These are phyloP conservation scores for Tetrapisispora pingtungensis DNA, from an alignment of 805 yeast species.

Conservation along the genomic window DNA sequence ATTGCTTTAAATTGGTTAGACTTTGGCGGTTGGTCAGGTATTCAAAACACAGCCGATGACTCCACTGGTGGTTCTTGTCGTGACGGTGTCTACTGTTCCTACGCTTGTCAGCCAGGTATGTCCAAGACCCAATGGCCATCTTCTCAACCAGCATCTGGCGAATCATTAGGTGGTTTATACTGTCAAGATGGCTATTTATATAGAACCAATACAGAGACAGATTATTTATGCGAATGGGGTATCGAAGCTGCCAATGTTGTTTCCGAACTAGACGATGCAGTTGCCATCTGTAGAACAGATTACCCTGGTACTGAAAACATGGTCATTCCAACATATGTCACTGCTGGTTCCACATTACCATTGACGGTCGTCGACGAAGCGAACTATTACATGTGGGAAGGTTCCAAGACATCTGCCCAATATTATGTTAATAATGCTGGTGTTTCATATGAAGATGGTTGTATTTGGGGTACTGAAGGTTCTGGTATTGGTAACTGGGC, in stretches of 20 bases:
- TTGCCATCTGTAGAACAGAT: constrained; percentile 95
- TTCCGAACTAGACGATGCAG: constrained; percentile 49
- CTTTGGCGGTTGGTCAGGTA: constrained; percentile 40
- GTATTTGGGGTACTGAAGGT: constrained; percentile 81
- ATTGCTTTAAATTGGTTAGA: constrained; percentile 47
- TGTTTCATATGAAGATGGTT: constrained; percentile 79
- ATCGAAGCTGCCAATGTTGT: constrained; percentile 56
- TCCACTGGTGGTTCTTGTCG: constrained; percentile 44
- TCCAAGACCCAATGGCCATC: constrained; percentile 97
- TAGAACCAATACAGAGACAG: constrained; percentile 58
- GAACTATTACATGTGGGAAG: constrained; percentile 73
- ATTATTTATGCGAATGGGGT: constrained; percentile 85
- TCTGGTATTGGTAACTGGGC: constrained; percentile 95
- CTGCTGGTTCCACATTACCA: constrained; percentile 54
- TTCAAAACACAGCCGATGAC: constrained; percentile 40
- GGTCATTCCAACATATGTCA: constrained; percentile 84
- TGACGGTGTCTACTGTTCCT: constrained; percentile 61
- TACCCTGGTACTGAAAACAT: constrained; percentile 99
- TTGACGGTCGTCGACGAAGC: constrained; percentile 72
- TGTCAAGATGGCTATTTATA: constrained; percentile 80
- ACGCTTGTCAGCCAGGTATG: constrained; percentile 78
- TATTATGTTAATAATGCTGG: constrained; percentile 50
- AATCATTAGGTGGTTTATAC: constrained; percentile 83
- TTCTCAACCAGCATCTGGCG: constrained; percentile 77
- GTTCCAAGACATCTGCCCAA: constrained; percentile 37